Conservation (phyloP, 768 basidiomycete species). For the Amanita fuliginea region DNA sequence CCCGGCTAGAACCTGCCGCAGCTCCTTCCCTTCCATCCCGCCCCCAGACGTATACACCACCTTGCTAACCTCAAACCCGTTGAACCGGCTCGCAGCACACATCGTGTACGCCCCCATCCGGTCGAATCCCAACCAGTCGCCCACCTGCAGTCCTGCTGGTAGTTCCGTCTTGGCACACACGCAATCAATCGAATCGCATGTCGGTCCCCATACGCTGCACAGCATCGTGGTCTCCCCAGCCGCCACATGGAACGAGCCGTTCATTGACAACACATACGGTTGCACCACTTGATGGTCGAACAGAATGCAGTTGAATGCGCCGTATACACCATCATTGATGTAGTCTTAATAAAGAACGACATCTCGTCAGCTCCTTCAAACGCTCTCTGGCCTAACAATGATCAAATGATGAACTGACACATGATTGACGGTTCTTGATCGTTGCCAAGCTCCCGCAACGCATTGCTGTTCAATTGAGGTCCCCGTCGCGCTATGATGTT, state of each 20-base stretch:
- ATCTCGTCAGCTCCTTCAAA: constrained; percentile 5
- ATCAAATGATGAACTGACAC: constrained; percentile 53
- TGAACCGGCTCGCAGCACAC: constrained; percentile 94
- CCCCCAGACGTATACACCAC: constrained; percentile 68
- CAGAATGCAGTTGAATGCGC: constrained; percentile 92
- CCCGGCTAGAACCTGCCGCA: constrained; percentile 35
- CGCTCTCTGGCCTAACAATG: constrained; percentile 16
- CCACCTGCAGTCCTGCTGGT: constrained; percentile 67
- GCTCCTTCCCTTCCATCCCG: constrained; percentile 36
- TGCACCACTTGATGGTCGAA: constrained; percentile 94
- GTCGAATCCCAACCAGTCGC: constrained; percentile 97
- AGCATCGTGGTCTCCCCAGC: constrained; percentile 27
- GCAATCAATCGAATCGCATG: constrained; percentile 96
- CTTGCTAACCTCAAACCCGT: constrained; percentile 75
- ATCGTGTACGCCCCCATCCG: constrained; percentile 99
- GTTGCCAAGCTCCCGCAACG: neutral
- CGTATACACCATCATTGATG: constrained; percentile 99
- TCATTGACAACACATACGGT: constrained; percentile 69
- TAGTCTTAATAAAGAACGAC: constrained; percentile 52
- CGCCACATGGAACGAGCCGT: constrained; percentile 51
- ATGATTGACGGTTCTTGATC: constrained; percentile 49
- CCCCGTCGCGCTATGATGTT: constrained; percentile 71
- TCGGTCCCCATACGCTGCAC: constrained; percentile 94
- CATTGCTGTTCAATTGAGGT: neutral
- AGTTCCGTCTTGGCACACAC: constrained; percentile 57